A percentile compares a stretch with the other conserved stretches of the same genome.
Evolutionary conservation across 345 rosid species (phyloP).

Genomic region (Noccaea bulbosa): DNA sequence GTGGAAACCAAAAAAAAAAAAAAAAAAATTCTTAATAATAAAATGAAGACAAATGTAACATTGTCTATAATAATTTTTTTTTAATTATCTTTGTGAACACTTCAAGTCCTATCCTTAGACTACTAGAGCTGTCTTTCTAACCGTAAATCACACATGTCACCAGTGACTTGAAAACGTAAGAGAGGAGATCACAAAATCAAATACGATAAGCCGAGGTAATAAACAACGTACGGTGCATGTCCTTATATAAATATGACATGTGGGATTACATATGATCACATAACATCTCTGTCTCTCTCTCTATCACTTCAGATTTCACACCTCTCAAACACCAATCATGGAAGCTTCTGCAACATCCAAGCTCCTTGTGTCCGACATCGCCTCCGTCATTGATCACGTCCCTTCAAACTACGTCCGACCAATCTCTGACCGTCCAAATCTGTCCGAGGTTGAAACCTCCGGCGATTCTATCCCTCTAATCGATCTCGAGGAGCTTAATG

Average conservation of each 20-base stretch:
- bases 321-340: conserved; percentile 27
- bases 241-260: conserved; percentile 6
- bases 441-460: conserved; percentile 43
- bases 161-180: too few relatives aligned
- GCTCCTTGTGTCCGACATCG: conserved; percentile 57
- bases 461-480: conserved; percentile 60
- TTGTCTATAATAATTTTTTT: too few relatives aligned
- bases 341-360: conserved; percentile 26
- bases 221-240: conserved; percentile 15
- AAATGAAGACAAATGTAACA: too few relatives aligned
- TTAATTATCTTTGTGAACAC: too few relatives aligned
- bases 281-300: conserved; percentile 3
- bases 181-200: not conserved
- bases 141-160: too few relatives aligned
- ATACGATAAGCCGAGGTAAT: not conserved
- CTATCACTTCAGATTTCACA: conserved; percentile 19
- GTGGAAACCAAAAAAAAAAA: too few relatives aligned
- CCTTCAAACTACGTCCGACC: conserved; percentile 62
- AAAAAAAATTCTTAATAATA: too few relatives aligned
- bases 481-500: conserved; percentile 56
- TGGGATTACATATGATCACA: not conserved
- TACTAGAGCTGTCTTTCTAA: too few relatives aligned
- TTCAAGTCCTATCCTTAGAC: too few relatives aligned
- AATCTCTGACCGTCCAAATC: conserved; percentile 66
- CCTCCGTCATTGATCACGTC: conserved; percentile 43